Evolutionary conservation across 805 yeast genomes (phyloP).

Genomic region (Blastobotrys americana): DNA sequence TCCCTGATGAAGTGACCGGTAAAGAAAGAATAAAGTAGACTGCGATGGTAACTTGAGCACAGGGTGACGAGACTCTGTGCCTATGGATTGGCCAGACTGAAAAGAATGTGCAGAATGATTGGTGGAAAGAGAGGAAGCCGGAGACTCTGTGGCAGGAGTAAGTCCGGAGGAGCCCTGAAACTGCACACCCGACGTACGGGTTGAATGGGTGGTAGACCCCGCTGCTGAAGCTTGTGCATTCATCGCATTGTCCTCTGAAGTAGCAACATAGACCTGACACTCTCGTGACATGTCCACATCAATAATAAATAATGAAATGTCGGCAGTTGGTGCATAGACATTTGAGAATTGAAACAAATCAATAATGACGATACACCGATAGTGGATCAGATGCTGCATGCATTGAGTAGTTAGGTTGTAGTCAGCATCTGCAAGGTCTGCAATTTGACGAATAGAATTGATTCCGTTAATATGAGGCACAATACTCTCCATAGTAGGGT

Average conservation of each 20-base stretch:
- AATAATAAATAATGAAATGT: conserved; percentile 58
- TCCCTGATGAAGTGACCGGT: conserved; percentile 72
- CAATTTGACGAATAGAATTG: conserved; percentile 70
- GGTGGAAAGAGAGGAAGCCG: conserved; percentile 19
- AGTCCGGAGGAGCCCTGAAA: background rate
- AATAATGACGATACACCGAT: conserved; percentile 71
- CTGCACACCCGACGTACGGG: conserved; percentile 1
- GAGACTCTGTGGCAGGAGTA: background rate
- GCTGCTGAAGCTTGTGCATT: background rate
- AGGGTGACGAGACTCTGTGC: too few relatives aligned
- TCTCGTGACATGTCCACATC: conserved; percentile 64
- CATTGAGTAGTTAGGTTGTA: conserved; percentile 73
- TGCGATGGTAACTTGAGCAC: conserved; percentile 9
- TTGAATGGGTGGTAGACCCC: background rate
- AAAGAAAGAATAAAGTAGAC: conserved; percentile 52
- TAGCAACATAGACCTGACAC: conserved; percentile 69
- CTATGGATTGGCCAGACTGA: too few relatives aligned
- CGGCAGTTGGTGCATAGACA: conserved; percentile 82
- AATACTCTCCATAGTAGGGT: conserved; percentile 88
- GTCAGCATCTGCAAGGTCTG: conserved; percentile 76
- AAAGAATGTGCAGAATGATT: background rate
- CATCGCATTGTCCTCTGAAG: conserved; percentile 1
- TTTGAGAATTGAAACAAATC: conserved; percentile 88
- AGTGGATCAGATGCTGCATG: conserved; percentile 84
- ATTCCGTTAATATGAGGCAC: conserved; percentile 83